Conservation (phyloP, 2,329 filamentous ascomycete species). For the Botrytis hyacinthi region DNA sequence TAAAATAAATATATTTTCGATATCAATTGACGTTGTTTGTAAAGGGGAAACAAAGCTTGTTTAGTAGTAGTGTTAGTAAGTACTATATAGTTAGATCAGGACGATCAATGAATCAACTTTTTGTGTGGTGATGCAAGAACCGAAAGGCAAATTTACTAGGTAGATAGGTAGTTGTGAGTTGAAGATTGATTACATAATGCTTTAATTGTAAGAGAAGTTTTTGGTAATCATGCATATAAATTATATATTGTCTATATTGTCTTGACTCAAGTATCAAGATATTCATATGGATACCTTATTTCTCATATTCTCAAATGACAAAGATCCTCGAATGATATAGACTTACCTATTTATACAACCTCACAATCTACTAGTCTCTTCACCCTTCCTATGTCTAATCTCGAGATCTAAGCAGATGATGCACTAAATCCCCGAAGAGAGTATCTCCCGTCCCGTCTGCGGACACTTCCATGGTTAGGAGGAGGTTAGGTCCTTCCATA, state of each 20-base stretch:
- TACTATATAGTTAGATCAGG: background rate
- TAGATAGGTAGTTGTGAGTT: background rate
- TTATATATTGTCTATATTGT: too few relatives aligned
- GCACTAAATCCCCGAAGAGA: background rate
- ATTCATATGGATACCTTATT: background rate
- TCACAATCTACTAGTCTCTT: background rate
- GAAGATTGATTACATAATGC: background rate
- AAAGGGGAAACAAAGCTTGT: background rate
- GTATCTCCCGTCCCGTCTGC: background rate
- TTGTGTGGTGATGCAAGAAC: background rate
- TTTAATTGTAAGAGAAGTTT: background rate
- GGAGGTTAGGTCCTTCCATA: background rate
- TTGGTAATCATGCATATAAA: background rate
- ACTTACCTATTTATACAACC: background rate
- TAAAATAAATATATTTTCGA: background rate
- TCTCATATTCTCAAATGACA: background rate
- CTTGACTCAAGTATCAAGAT: background rate
- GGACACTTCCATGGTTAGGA: background rate
- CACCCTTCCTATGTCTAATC: background rate
- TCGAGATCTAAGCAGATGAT: conserved; percentile 4
- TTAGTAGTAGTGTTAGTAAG: background rate
- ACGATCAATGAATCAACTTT: background rate
- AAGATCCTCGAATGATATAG: background rate
- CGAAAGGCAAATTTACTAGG: background rate
- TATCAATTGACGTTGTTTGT: background rate